Base-by-base conservation (phyloP, 805 yeast species). In the Kodamaea leandrae region DNA sequence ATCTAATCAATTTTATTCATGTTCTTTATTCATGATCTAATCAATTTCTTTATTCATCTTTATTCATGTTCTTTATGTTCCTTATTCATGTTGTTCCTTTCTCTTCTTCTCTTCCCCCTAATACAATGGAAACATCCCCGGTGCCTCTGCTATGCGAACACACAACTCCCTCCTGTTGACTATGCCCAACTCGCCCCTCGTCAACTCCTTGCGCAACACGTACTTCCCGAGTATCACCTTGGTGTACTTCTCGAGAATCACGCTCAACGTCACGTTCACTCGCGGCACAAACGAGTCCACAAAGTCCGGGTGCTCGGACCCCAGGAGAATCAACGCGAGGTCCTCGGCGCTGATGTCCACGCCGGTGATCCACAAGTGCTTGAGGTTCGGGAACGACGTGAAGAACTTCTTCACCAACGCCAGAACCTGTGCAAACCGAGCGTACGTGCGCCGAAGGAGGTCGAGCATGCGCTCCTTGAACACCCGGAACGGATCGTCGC, bases 61-160 rank as follows among this genome's bases (percentile, higher is more conserved):
- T n/a, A n/a, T n/a, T n/a, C n/a, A n/a, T n/a, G n/a, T n/a, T n/a
- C n/a, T n/a, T n/a, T n/a, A n/a, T n/a, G n/a, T n/a, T n/a, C n/a
- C n/a, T n/a, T n/a, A n/a, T n/a, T n/a, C n/a, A n/a, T n/a, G n/a
- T n/a, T n/a, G n/a, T n/a, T n/a, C n/a, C n/a, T n/a, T n/a, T n/a
- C n/a, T n/a, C n/a, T n/a, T n/a, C n/a, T n/a, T n/a, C n/a, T n/a
- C n/a, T n/a, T n/a, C n/a, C n/a, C 24, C 9, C 24, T 21, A 38
- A 12, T 32, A 32, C 15, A 39, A 34, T 6, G 74, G 74, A 23
- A 69, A 68, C 45, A 66, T 59, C 12, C 68, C 68, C 19, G 68
- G 71, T 41, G 64, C 64, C 36, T 66, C 72, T 2, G 71, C 70
- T 1, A 74, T 72, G 47, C 57, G 68, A 38, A 52, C 60, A 35